A percentile compares a stretch with the other conserved stretches of the same genome.
Conservation (phyloP, 148 eudicot genomes). For the Polygonum aviculare region DNA sequence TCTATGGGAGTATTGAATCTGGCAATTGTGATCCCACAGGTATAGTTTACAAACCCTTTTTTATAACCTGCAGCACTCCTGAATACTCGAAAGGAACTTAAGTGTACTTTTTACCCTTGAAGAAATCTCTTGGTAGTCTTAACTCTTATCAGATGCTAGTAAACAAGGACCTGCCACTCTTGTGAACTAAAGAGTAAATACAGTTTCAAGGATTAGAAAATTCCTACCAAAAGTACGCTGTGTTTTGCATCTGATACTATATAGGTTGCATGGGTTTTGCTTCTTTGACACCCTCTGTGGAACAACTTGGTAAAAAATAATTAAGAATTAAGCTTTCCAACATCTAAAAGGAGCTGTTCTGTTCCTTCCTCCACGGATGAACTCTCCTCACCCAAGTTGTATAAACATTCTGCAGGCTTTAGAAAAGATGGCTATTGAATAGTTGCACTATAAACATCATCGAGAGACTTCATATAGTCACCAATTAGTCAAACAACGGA, state of each 20-base stretch:
- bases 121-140: background rate
- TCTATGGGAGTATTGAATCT: slow-evolving; percentile 96
- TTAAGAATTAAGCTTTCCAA: background rate
- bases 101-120: background rate
- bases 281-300: background rate
- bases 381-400: background rate
- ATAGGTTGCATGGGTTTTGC: background rate
- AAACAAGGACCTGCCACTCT: background rate
- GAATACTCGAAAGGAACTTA: background rate
- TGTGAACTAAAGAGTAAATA: background rate
- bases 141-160: background rate
- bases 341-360: background rate
- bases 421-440: background rate
- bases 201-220: background rate
- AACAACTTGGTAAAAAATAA: background rate
- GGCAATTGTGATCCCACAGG: slow-evolving; percentile 93
- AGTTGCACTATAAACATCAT: background rate
- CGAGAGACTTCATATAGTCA: background rate
- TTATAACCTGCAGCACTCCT: background rate
- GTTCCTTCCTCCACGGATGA: background rate
- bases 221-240: background rate
- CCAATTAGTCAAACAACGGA: background rate
- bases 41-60: slow-evolving; percentile 13
- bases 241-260: background rate
- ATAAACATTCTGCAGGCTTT: background rate